Evolutionary conservation across 1,139 yeast genomes (phyloP).

Genomic region (Suhomyces ambrosiae): DNA sequence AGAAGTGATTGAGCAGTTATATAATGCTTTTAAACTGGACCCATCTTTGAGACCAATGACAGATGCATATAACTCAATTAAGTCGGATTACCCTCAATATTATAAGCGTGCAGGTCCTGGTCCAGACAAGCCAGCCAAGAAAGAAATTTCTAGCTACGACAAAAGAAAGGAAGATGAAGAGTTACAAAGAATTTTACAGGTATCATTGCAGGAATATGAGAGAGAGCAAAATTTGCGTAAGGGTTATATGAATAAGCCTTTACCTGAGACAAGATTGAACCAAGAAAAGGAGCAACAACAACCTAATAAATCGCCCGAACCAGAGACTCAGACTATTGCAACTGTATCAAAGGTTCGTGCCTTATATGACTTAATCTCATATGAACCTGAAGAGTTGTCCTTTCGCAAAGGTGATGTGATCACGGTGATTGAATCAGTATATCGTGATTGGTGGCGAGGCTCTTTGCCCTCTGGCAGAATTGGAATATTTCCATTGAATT

Average conservation of each 20-base stretch:
- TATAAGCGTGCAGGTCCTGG: constrained; percentile 29
- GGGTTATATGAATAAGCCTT: constrained; percentile 33
- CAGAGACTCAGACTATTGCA: constrained; percentile 39
- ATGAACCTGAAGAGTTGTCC: constrained; percentile 71
- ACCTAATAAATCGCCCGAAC: constrained; percentile 15
- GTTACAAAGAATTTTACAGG: constrained; percentile 70
- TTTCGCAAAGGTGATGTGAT: constrained; percentile 77
- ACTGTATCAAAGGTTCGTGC: constrained; percentile 77
- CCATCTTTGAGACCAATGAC: constrained; percentile 74
- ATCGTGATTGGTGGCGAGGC: constrained; percentile 97
- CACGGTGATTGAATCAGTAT: constrained; percentile 82
- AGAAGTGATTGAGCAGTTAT: constrained; percentile 70
- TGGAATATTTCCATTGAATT: constrained; percentile 94
- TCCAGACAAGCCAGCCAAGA: constrained; percentile 67
- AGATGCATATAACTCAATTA: constrained; percentile 56
- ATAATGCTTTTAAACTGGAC: constrained; percentile 59
- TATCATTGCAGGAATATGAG: constrained; percentile 72
- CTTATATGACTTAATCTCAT: constrained; percentile 73
- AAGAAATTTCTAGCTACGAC: constrained; percentile 50
- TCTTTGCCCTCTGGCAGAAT: constrained; percentile 69
- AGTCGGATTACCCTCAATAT: constrained; percentile 47
- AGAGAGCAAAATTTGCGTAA: constrained; percentile 38
- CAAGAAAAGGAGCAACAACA: constrained; percentile 7
- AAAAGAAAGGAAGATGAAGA: constrained; percentile 74
- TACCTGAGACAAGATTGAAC: constrained; percentile 24